Evolutionary conservation across 495 filamentous ascomycete genomes (phyloP).

Genomic region (Penicillium roqueforti): DNA sequence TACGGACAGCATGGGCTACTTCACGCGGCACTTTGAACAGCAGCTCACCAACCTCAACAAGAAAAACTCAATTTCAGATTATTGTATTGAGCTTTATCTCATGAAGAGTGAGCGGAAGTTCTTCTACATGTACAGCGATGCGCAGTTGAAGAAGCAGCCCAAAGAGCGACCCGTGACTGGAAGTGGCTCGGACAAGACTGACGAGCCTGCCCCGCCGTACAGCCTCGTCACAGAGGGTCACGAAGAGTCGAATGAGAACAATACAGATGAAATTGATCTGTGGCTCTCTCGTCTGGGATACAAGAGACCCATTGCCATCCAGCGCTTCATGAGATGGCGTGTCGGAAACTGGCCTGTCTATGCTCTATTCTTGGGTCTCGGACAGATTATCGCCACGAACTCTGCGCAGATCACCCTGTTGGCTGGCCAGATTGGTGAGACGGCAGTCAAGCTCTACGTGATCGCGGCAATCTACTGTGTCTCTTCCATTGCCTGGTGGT

Average conservation of each 20-base stretch:
- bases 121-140: slow-evolving; percentile 54
- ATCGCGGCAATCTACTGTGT: slow-evolving; percentile 59
- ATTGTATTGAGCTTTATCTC: slow-evolving; percentile 62
- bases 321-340: slow-evolving; percentile 28
- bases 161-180: slow-evolving; percentile 11
- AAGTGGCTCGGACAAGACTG: neutral
- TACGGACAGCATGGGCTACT: slow-evolving; percentile 58
- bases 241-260: slow-evolving; percentile 2
- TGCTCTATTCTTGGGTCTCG: slow-evolving; percentile 58
- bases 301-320: slow-evolving; percentile 22
- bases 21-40: slow-evolving; percentile 53
- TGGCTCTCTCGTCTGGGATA: slow-evolving; percentile 39
- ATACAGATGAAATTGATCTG: slow-evolving; percentile 43
- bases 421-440: slow-evolving; percentile 55
- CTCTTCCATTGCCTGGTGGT: slow-evolving; percentile 61
- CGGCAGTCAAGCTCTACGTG: slow-evolving; percentile 58
- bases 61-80: slow-evolving; percentile 48
- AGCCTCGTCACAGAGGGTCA: neutral
- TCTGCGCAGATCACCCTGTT: slow-evolving; percentile 67
- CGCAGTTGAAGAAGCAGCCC: slow-evolving; percentile 39
- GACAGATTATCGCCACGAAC: slow-evolving; percentile 63
- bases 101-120: slow-evolving; percentile 62
- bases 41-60: slow-evolving; percentile 46
- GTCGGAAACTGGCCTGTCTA: slow-evolving; percentile 61
- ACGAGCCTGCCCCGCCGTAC: neutral